Evolutionary conservation across 371 early-diverging fungal species (phyloP).

Genomic region (Mortierella sp.): DNA sequence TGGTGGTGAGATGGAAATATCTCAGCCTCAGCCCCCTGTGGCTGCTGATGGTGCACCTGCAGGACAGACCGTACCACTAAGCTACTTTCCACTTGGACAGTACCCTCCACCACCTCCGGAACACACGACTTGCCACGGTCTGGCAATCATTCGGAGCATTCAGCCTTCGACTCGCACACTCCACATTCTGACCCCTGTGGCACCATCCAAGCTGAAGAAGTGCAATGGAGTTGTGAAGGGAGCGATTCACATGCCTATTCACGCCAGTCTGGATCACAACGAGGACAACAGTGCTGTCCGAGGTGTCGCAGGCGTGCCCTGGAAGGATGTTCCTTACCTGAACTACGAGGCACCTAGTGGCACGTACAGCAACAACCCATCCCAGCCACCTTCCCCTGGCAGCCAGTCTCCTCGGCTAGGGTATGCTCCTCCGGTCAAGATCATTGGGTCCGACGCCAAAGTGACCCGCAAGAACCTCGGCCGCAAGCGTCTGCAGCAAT

Average conservation of each 20-base stretch:
- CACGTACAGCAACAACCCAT: slow-evolving; percentile 17
- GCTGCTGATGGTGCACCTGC: not conserved
- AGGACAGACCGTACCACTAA: slow-evolving; percentile 53
- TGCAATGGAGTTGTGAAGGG: slow-evolving; percentile 77
- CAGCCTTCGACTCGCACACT: slow-evolving; percentile 71
- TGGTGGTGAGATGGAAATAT: not conserved
- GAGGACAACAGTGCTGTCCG: slow-evolving; percentile 32
- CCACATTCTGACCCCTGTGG: slow-evolving; percentile 76
- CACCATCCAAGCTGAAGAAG: slow-evolving; percentile 59
- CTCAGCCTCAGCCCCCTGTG: not conserved
- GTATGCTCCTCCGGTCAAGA: slow-evolving; percentile 31
- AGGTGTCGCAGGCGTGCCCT: slow-evolving; percentile 65
- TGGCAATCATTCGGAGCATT: slow-evolving; percentile 81
- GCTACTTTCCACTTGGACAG: slow-evolving; percentile 67
- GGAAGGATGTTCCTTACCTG: slow-evolving; percentile 67
- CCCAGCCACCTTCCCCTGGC: slow-evolving; percentile 19
- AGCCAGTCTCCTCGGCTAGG: slow-evolving; percentile 32
- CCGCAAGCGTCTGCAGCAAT: slow-evolving; percentile 36
- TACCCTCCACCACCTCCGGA: slow-evolving; percentile 65
- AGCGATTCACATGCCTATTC: slow-evolving; percentile 64
- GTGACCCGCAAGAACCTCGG: slow-evolving; percentile 50
- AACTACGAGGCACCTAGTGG: slow-evolving; percentile 55
- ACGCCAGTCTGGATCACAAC: slow-evolving; percentile 60
- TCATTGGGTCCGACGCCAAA: slow-evolving; percentile 52
- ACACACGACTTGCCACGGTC: slow-evolving; percentile 73